Percentiles rank a stretch among this genome's conserved stretches.
Evolutionary conservation across 106 monocot species (phyloP).

Genomic region (Dendrobium officinale): DNA sequence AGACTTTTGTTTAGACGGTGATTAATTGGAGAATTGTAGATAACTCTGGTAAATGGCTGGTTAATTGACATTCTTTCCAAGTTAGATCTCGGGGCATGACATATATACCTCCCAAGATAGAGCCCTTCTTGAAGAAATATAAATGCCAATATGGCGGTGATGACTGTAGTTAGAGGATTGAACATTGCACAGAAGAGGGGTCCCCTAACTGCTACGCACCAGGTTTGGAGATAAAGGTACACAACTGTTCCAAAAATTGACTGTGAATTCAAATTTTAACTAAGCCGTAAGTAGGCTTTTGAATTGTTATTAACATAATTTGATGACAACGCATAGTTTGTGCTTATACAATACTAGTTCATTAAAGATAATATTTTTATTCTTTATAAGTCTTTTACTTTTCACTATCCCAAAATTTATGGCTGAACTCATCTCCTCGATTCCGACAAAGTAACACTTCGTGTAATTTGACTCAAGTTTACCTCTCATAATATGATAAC

Average conservation of each 20-base stretch:
- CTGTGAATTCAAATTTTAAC: slow-evolving; percentile 13
- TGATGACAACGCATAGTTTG: neutral
- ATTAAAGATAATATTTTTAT: neutral
- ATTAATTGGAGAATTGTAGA: too few relatives aligned
- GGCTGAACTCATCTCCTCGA: too few relatives aligned
- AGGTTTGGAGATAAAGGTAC: slow-evolving; percentile 34
- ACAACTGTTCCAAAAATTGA: slow-evolving; percentile 40
- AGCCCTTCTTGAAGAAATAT: slow-evolving; percentile 37
- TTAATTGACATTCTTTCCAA: too few relatives aligned
- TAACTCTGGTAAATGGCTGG: too few relatives aligned
- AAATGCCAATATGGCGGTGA: slow-evolving; percentile 24
- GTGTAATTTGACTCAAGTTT: too few relatives aligned
- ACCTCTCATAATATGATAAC: too few relatives aligned
- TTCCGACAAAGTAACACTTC: too few relatives aligned
- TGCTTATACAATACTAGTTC: neutral
- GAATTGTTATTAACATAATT: neutral
- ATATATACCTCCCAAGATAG: slow-evolving; percentile 53
- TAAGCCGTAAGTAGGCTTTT: too few relatives aligned
- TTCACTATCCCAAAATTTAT: too few relatives aligned
- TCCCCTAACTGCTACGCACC: slow-evolving; percentile 45
- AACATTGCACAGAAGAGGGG: slow-evolving; percentile 57
- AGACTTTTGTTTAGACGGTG: too few relatives aligned
- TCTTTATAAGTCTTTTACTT: too few relatives aligned
- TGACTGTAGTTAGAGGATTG: slow-evolving; percentile 36
- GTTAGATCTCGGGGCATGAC: too few relatives aligned